Base-by-base conservation (phyloP, 345 rosid species). In the Eutrema heterophyllum region DNA sequence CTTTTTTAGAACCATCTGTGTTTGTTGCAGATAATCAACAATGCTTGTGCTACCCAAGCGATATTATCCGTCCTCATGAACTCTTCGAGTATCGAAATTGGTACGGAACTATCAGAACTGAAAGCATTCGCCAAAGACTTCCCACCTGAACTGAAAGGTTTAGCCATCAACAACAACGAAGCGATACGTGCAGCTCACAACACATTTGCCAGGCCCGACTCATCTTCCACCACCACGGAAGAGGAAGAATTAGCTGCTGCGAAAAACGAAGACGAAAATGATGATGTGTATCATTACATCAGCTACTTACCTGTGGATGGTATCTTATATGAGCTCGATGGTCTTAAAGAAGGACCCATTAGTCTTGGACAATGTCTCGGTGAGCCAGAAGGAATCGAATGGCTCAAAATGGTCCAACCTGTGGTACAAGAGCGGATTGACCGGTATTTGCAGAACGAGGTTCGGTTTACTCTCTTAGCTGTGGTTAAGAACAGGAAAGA, bases 151-250 rank as follows among this genome's bases (percentile, higher is more conserved):
- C 68, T 77, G 56, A 77, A 77, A 59, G 77, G 77, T 26, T 59
- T 77, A 71, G 81, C 81, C n/a, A 77, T 77, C 72, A 77, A 43
- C 68, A 77, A 77, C 77, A 77, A 77, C 32, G 73, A 77, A 11
- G 70, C 81, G 0, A 71, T 77, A 64, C 81, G 81, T 59, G 77
- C 77, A 33, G 81, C 81, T 65, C 81, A 77, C 73, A 77, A 77
- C 57, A 71, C 77, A 14, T 77, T 66, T 59, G 77, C 81, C 4
- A 77, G 73, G 65, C 60, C 77, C 0, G 81, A 77, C 16, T 44
- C 64, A 35, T 41, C 76, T 49, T 71, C 62, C 39, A 71, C 56
- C 61, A 67, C 51, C 61, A 59, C 43, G 3, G 80, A 77, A 24
- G 77, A 71, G 5, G 76, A 77, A 16, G 68, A 51, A 12, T 1